Conservation (phyloP, 2,329 filamentous ascomycete species). For the Fusarium brevicatenulatum region DNA sequence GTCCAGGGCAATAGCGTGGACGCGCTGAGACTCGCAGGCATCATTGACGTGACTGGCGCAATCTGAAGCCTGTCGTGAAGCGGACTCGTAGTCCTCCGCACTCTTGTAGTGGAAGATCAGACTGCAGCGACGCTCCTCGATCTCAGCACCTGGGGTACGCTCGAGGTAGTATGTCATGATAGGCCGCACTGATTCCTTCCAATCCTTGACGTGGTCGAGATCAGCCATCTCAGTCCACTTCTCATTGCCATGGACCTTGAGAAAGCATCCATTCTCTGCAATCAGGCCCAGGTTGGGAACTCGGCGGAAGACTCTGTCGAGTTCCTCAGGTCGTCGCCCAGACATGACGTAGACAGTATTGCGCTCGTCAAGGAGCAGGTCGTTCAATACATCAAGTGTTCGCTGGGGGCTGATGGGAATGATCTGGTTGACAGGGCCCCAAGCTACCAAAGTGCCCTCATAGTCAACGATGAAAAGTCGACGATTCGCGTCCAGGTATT, state of each 20-base stretch:
- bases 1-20: constrained; percentile 85
- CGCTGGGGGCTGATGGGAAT: constrained; percentile 86
- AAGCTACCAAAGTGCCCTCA: constrained; percentile 89
- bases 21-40: constrained; percentile 82
- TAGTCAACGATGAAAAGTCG: constrained; percentile 93
- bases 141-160: constrained; percentile 85
- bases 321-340: constrained; percentile 84
- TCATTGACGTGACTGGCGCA: constrained; percentile 97
- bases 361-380: constrained; percentile 79
- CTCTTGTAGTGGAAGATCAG: constrained; percentile 91
- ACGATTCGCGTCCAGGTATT: constrained; percentile 73
- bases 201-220: constrained; percentile 72
- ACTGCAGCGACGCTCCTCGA: constrained; percentile 92
- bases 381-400: constrained; percentile 83
- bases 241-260: constrained; percentile 74
- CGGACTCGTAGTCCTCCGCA: constrained; percentile 79
- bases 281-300: constrained; percentile 88
- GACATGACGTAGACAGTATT: constrained; percentile 97
- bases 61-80: constrained; percentile 83
- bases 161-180: constrained; percentile 92
- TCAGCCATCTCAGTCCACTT: constrained; percentile 85
- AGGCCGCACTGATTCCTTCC: constrained; percentile 84
- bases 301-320: constrained; percentile 85
- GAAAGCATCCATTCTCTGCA: constrained; percentile 93
- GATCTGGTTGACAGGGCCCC: constrained; percentile 84